Conservation (phyloP, 768 basidiomycete species). For the Erythrobasidium yunnanense region DNA sequence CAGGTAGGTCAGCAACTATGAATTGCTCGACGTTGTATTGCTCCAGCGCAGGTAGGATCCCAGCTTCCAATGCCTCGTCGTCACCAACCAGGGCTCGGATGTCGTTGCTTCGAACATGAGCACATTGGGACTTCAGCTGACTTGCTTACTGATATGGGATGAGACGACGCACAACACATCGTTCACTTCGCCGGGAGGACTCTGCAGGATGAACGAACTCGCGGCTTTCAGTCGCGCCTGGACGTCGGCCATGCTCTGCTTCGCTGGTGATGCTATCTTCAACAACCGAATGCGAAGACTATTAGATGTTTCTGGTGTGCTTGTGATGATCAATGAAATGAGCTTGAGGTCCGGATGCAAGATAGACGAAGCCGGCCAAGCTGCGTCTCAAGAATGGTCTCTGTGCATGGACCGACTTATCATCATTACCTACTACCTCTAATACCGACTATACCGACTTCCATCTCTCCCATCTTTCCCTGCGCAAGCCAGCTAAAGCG, state of each 20-base stretch:
- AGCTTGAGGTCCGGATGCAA: no score
- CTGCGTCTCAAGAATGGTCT: no score
- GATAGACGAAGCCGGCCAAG: no score
- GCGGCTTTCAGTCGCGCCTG: conserved; percentile 44
- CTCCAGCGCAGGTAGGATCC: conserved; percentile 63
- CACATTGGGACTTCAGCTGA: no score
- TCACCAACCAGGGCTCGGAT: conserved; percentile 78
- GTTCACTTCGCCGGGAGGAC: conserved; percentile 92
- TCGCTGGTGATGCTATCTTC: neutral
- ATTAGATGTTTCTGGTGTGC: no score
- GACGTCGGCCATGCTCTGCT: conserved; percentile 10
- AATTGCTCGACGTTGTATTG: conserved; percentile 84
- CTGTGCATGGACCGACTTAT: no score
- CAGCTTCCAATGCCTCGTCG: conserved; percentile 68
- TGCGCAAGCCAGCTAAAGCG: no score
- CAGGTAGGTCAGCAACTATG: conserved; percentile 73
- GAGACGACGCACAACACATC: conserved; percentile 78
- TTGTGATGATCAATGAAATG: no score
- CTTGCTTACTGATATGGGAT: conserved; percentile 10
- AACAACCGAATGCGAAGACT: no score
- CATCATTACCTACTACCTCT: no score
- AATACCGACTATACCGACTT: no score
- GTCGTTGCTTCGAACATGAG: conserved; percentile 48
- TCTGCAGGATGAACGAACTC: conserved; percentile 69
- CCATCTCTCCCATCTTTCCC: no score